Percentiles rank a stretch among this genome's conserved stretches.
phyloP scores from a whole-genome alignment of 495 filamentous ascomycete species.

The Chaetomium fimeti region DNA sequence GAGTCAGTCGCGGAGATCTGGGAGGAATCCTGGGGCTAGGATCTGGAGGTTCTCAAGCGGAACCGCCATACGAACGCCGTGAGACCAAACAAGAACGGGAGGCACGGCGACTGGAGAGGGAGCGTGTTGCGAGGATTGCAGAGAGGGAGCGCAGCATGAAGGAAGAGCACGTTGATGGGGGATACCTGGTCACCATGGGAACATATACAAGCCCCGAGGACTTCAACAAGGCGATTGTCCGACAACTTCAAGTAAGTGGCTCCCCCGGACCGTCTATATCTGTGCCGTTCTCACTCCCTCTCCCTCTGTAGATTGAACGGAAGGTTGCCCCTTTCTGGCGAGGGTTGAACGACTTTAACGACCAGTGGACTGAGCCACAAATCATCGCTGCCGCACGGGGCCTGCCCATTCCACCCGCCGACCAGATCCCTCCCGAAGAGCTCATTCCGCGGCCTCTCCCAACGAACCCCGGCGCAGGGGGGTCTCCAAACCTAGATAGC shows the following conservation, averaged over 20 bases:
- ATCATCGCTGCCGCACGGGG: constrained; percentile 88
- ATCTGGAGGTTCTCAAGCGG: constrained; percentile 24
- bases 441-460: constrained; percentile 49
- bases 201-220: constrained; percentile 91
- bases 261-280: background rate
- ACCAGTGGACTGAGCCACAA: constrained; percentile 90
- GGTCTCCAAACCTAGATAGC: constrained; percentile 53
- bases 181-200: constrained; percentile 90
- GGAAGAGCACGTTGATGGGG: constrained; percentile 92
- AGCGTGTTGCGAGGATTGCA: constrained; percentile 66
- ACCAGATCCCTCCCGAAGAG: constrained; percentile 72
- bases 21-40: constrained; percentile 29
- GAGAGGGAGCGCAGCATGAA: constrained; percentile 90
- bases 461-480: constrained; percentile 36
- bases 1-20: constrained; percentile 34
- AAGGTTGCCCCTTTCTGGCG: constrained; percentile 93
- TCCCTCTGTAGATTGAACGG: constrained; percentile 70
- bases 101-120: constrained; percentile 77
- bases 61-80: constrained; percentile 53
- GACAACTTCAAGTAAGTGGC: constrained; percentile 79
- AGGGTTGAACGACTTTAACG: constrained; percentile 83
- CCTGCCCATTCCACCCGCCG: constrained; percentile 77
- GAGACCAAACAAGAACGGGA: constrained; percentile 93
- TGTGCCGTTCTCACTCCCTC: constrained; percentile 17
- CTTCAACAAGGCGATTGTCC: constrained; percentile 84